Evolutionary conservation across 2,329 filamentous ascomycete species (phyloP).

Genomic region (Xylariaceae sp.): DNA sequence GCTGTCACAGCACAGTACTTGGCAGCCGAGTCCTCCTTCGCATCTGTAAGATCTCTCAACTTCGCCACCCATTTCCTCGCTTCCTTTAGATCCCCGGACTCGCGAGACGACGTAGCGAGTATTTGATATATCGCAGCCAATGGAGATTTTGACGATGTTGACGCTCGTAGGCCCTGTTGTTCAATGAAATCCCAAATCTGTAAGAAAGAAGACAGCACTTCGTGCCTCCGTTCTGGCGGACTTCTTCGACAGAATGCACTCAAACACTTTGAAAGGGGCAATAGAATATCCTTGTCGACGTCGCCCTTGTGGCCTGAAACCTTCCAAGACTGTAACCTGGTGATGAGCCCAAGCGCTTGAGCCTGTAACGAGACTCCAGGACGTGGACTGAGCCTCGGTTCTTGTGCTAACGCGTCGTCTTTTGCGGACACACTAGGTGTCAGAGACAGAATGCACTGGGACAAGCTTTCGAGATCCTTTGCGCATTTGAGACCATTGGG

Average conservation of each 20-base stretch:
- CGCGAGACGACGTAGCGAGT: constrained; percentile 45
- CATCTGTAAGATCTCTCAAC: constrained; percentile 34
- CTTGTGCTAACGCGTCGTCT: constrained; percentile 53
- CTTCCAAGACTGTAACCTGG: constrained; percentile 62
- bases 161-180: constrained; percentile 28
- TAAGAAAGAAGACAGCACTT: constrained; percentile 31
- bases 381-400: constrained; percentile 49
- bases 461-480: constrained; percentile 63
- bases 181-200: constrained; percentile 36
- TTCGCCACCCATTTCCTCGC: constrained; percentile 53
- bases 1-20: constrained; percentile 49
- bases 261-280: constrained; percentile 60
- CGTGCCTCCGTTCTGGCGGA: constrained; percentile 33
- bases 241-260: constrained; percentile 55
- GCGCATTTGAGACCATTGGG: constrained; percentile 53
- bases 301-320: constrained; percentile 57
- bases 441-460: constrained; percentile 60
- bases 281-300: constrained; percentile 59
- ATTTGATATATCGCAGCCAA: constrained; percentile 47
- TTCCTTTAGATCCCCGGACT: constrained; percentile 42
- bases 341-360: constrained; percentile 59
- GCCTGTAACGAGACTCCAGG: constrained; percentile 58
- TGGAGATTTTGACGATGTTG: constrained; percentile 37
- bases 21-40: constrained; percentile 41
- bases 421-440: constrained; percentile 63